Conservation (phyloP, 805 yeast genomes). For the Cyberlindnera galapagoensis region DNA sequence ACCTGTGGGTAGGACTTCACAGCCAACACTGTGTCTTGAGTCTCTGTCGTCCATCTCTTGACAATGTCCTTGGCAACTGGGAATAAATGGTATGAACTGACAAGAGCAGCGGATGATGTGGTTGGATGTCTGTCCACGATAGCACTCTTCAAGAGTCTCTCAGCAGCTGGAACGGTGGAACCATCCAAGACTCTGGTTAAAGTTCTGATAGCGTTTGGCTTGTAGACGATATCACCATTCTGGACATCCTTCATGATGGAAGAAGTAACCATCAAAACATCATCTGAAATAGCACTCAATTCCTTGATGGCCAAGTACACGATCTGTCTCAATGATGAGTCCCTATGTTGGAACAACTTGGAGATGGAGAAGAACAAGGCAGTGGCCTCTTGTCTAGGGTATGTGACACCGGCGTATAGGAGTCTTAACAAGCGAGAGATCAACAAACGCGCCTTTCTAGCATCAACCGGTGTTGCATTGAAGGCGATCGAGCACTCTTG, state of each 20-base stretch:
- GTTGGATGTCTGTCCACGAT: conserved; percentile 87
- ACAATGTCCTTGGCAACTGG: conserved; percentile 90
- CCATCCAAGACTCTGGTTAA: conserved; percentile 85
- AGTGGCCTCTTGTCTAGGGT: conserved; percentile 87
- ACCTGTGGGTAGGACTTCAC: conserved; percentile 35
- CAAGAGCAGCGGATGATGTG: conserved; percentile 89
- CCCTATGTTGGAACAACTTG: conserved; percentile 89
- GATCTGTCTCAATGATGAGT: conserved; percentile 81
- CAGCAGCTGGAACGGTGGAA: conserved; percentile 87
- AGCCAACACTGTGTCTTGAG: conserved; percentile 80
- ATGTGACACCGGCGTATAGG: conserved; percentile 78
- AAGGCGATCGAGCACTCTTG: conserved; percentile 92
- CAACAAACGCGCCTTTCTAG: conserved; percentile 78
- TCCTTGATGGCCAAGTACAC: conserved; percentile 94
- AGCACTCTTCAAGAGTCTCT: conserved; percentile 85
- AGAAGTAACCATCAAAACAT: conserved; percentile 94
- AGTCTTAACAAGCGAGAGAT: conserved; percentile 79
- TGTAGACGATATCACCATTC: conserved; percentile 75
- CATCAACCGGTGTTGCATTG: conserved; percentile 84
- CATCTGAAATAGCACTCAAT: conserved; percentile 75
- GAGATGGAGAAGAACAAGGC: conserved; percentile 89
- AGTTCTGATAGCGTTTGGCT: conserved; percentile 93
- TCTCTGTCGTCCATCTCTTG: conserved; percentile 89
- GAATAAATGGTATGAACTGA: conserved; percentile 81
- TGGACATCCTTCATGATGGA: conserved; percentile 98